Percentiles rank a stretch among this genome's conserved stretches.
These are phyloP conservation scores for Boletus holoroseus DNA, from an alignment of 1,284 basidiomycete genomes.

Conservation along the genomic window DNA sequence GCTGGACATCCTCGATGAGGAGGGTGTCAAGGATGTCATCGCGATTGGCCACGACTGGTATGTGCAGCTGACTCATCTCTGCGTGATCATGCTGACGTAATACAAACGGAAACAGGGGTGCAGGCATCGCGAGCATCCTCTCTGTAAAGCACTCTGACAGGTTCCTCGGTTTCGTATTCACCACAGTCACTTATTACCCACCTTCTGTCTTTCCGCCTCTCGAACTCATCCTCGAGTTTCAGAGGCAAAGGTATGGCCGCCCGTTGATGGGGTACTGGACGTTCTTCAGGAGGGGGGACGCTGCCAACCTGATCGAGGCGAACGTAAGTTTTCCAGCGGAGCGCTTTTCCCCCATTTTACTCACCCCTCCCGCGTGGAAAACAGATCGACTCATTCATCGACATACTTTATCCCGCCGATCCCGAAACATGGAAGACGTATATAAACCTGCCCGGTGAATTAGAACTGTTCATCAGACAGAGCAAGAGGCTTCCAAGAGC, in stretches of 20 bases:
- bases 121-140: conserved; percentile 29
- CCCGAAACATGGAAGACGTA: conserved; percentile 33
- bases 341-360: not conserved
- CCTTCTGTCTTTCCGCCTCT: conserved; percentile 29
- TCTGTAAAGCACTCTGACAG: conserved; percentile 32
- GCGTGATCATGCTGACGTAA: not conserved
- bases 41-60: conserved; percentile 46
- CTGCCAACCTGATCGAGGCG: conserved; percentile 28
- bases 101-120: conserved; percentile 28
- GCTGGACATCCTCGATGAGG: conserved; percentile 41
- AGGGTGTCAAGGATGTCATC: conserved; percentile 33
- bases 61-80: not conserved
- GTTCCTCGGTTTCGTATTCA: conserved; percentile 32
- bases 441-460: conserved; percentile 32
- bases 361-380: not conserved
- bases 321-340: conserved; percentile 23
- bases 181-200: conserved; percentile 31
- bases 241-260: conserved; percentile 29
- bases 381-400: conserved; percentile 33
- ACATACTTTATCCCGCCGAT: conserved; percentile 32
- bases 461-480: conserved; percentile 29
- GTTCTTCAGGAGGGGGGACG: conserved; percentile 31
- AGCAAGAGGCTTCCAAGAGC: conserved; percentile 23
- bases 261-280: conserved; percentile 40
- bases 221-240: conserved; percentile 22